phyloP scores from a whole-genome alignment of 495 filamentous ascomycete species.

The Daldinia loculata region DNA sequence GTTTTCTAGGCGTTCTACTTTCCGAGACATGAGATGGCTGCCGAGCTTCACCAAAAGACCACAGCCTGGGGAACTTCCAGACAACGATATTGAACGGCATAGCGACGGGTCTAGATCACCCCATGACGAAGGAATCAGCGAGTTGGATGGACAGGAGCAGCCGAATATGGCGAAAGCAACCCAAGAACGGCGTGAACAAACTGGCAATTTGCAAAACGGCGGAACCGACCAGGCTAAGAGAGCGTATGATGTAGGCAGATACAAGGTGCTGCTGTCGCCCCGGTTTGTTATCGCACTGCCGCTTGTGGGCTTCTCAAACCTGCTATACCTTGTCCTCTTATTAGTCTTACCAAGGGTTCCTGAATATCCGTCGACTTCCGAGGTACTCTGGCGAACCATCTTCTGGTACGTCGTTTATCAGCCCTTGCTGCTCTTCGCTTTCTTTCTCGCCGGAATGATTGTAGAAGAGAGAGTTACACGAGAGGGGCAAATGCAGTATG shows the following conservation, averaged over 20 bases:
- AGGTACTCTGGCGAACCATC: constrained; percentile 35
- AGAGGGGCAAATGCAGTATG: constrained; percentile 22
- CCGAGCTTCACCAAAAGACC: constrained; percentile 6
- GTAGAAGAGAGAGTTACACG: constrained; percentile 31
- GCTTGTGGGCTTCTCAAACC: constrained; percentile 33
- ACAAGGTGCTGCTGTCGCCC: constrained; percentile 36
- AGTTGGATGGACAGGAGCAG: not conserved
- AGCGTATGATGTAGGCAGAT: constrained; percentile 7
- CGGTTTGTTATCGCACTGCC: constrained; percentile 38
- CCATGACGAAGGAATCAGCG: constrained; percentile 1
- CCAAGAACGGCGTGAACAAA: not conserved
- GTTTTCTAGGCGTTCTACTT: not conserved
- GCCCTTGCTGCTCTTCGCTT: constrained; percentile 34
- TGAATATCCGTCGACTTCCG: constrained; percentile 27
- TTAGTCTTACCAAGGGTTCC: constrained; percentile 34
- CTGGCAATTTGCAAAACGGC: constrained; percentile 5
- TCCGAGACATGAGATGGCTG: constrained; percentile 13
- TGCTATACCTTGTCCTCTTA: constrained; percentile 33
- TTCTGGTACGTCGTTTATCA: constrained; percentile 40
- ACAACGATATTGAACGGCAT: constrained; percentile 9
- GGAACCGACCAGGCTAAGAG: constrained; percentile 6
- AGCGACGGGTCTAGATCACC: constrained; percentile 7
- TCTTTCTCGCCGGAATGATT: constrained; percentile 39
- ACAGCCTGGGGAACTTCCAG: constrained; percentile 12
- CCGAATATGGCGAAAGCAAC: not conserved